Percentiles rank a stretch among this genome's conserved stretches.
Evolutionary conservation across 768 basidiomycete species (phyloP).

Genomic region (Sistotremastrum niveocremeum): DNA sequence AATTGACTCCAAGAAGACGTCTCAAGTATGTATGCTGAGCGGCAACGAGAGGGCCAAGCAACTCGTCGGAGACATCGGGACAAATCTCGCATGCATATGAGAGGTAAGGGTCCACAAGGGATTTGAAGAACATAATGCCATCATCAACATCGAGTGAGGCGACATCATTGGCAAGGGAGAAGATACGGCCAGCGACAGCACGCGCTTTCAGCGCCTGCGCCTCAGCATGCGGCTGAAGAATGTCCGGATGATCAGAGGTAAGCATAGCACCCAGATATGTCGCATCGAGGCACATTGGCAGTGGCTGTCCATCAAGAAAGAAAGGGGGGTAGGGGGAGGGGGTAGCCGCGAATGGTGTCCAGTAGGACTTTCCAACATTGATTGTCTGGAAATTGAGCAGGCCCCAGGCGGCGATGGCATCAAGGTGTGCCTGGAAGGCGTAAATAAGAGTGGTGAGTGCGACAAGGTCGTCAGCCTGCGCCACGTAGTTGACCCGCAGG

Average conservation of each 20-base stretch:
- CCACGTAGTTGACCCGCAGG: too few relatives aligned
- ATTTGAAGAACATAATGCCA: slow-evolving; percentile 11
- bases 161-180: slow-evolving; percentile 8
- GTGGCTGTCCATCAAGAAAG: too few relatives aligned
- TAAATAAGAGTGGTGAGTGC: too few relatives aligned
- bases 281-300: too few relatives aligned
- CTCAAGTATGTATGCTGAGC: slow-evolving; percentile 13
- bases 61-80: slow-evolving; percentile 6
- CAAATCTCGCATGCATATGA: slow-evolving; percentile 12
- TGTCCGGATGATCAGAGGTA: slow-evolving; percentile 2
- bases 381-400: slow-evolving; percentile 13
- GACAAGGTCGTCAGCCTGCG: too few relatives aligned
- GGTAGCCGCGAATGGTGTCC: slow-evolving; percentile 13
- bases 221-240: slow-evolving; percentile 8
- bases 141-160: slow-evolving; percentile 10
- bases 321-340: too few relatives aligned
- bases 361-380: slow-evolving; percentile 14
- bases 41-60: slow-evolving; percentile 5
- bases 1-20: slow-evolving; percentile 11
- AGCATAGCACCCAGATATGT: not conserved
- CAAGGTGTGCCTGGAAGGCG: too few relatives aligned
- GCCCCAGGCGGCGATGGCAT: too few relatives aligned
- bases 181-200: slow-evolving; percentile 7
- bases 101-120: slow-evolving; percentile 13
- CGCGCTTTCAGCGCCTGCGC: slow-evolving; percentile 9